These are phyloP conservation scores for Solanum clarkiae DNA, from an alignment of 257 asterid species.

Conservation along the genomic window DNA sequence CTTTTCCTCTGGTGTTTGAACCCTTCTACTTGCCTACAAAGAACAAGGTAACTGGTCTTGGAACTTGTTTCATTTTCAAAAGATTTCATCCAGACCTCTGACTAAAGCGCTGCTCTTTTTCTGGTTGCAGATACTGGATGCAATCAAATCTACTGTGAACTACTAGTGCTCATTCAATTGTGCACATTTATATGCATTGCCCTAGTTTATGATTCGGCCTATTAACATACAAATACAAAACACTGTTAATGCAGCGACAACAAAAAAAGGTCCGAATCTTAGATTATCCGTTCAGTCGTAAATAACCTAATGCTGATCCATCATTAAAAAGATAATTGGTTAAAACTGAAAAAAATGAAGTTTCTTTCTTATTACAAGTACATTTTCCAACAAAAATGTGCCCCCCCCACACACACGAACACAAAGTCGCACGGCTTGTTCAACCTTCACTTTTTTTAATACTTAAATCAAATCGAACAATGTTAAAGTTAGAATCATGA, in stretches of 20 bases:
- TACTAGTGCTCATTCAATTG: conserved; percentile 19
- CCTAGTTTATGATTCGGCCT: not conserved
- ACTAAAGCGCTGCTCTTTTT: not conserved
- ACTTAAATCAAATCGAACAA: no score
- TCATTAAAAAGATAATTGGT: not conserved
- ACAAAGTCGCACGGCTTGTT: no score
- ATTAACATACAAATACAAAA: not conserved
- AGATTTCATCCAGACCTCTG: not conserved
- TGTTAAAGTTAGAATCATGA: no score
- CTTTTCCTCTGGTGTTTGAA: conserved; percentile 91
- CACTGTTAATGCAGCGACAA: not conserved
- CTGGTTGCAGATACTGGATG: conserved; percentile 69
- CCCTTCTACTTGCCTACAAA: conserved; percentile 89
- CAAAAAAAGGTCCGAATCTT: not conserved
- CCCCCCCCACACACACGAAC: no score
- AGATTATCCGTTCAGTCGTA: not conserved
- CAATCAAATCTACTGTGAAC: conserved; percentile 67
- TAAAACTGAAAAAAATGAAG: not conserved
- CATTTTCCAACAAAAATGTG: no score
- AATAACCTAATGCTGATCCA: not conserved
- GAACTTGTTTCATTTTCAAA: not conserved
- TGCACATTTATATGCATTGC: not conserved
- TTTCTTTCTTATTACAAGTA: no score
- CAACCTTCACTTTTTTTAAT: no score
- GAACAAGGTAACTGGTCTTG: conserved; percentile 48